phyloP scores from a whole-genome alignment of 257 asterid genomes.

The Buddleja alternifolia region DNA sequence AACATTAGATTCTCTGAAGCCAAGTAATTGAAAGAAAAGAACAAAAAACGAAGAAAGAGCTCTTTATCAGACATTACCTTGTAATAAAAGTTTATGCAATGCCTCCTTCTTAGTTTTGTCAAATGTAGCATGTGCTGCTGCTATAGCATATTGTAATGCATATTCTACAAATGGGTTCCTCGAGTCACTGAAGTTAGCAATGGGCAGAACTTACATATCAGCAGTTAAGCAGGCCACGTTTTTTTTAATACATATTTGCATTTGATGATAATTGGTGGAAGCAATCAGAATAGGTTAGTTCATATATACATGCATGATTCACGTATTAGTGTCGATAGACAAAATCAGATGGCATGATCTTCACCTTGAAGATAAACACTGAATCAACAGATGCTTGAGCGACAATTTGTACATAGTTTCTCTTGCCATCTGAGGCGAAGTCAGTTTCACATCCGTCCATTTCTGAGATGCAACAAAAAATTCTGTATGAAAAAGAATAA shows the following conservation, averaged over 20 bases:
- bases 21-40: constrained; percentile 14
- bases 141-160: constrained; percentile 83
- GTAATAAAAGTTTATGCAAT: constrained; percentile 72
- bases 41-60: constrained; percentile 29
- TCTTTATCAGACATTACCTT: constrained; percentile 55
- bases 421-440: constrained; percentile 96
- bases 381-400: constrained; percentile 61
- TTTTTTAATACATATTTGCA: constrained; percentile 3
- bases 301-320: constrained; percentile 19
- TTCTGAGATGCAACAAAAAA: constrained; percentile 46
- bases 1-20: constrained; percentile 35
- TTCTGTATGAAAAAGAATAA: constrained; percentile 1
- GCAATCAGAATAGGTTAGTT: not conserved
- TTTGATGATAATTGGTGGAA: constrained; percentile 20
- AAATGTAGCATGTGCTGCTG: constrained; percentile 75
- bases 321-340: not conserved
- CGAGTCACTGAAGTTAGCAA: constrained; percentile 65
- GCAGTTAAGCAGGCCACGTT: not conserved
- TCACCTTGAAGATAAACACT: constrained; percentile 67
- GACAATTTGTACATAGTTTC: constrained; percentile 83
- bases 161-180: constrained; percentile 92
- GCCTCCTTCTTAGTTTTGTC: constrained; percentile 61
- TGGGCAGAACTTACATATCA: constrained; percentile 18
- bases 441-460: constrained; percentile 88
- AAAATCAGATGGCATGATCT: constrained; percentile 11